phyloP scores from a whole-genome alignment of 495 filamentous ascomycete genomes.

The Penicillium simplicissimum region DNA sequence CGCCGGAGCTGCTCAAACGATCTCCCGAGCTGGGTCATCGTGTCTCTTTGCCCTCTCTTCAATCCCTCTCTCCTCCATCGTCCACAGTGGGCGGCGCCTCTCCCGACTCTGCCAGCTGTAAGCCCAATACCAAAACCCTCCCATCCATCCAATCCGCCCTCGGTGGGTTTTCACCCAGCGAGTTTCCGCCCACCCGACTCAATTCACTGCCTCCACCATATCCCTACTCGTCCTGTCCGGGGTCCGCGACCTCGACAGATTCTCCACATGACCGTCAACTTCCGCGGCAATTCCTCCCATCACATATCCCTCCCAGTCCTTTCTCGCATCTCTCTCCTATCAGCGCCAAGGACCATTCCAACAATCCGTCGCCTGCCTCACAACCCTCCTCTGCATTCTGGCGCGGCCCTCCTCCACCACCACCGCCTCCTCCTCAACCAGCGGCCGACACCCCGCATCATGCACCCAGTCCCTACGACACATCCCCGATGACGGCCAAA shows the following conservation, averaged over 20 bases:
- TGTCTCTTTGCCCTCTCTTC: conserved; percentile 20
- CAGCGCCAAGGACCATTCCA: conserved; percentile 41
- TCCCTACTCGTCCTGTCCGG: conserved; percentile 25
- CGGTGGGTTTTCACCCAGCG: conserved; percentile 26
- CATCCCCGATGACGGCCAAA: conserved; percentile 31
- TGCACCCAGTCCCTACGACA: conserved; percentile 27
- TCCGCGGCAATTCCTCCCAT: conserved; percentile 26
- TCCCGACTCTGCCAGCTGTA: conserved; percentile 34
- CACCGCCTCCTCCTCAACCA: conserved; percentile 11
- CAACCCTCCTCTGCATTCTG: conserved; percentile 28
- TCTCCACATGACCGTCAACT: conserved; percentile 36
- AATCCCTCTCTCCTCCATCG: conserved; percentile 33
- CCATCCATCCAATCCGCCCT: conserved; percentile 49
- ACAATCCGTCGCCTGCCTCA: conserved; percentile 43
- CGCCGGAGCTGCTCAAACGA: conserved; percentile 2
- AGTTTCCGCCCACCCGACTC: conserved; percentile 21
- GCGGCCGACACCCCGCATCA: conserved; percentile 6
- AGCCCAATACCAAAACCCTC: conserved; percentile 34
- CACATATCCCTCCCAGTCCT: conserved; percentile 38
- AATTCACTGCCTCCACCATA: conserved; percentile 24
- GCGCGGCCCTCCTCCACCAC: conserved; percentile 16
- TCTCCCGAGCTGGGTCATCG: conserved; percentile 11
- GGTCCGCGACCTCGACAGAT: conserved; percentile 37
- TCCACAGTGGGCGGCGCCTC: conserved; percentile 35
- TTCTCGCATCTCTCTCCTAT: conserved; percentile 44